A percentile compares a stretch with the other conserved stretches of the same genome.
Conservation (phyloP, 768 basidiomycete genomes). For the Phaffia australis region DNA sequence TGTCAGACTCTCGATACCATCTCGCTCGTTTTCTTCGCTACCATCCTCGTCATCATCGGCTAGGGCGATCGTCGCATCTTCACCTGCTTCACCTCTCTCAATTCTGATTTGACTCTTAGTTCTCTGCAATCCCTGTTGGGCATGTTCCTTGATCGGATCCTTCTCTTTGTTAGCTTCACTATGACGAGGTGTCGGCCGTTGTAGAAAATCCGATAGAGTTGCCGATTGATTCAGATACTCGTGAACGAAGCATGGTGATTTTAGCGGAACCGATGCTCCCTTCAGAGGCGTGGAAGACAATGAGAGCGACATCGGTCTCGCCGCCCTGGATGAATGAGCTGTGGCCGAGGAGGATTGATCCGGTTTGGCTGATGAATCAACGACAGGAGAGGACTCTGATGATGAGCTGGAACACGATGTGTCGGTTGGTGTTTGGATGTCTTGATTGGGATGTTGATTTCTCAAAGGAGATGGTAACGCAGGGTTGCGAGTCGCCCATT, state of each 20-base stretch:
- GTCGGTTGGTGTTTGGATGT: not conserved
- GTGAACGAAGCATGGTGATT: conserved; percentile 86
- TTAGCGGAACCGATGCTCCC: not conserved
- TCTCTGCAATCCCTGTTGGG: not conserved
- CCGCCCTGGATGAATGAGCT: not conserved
- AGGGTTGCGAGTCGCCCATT: not conserved
- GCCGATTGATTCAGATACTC: conserved; percentile 75
- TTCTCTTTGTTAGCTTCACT: not conserved
- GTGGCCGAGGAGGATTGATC: not conserved
- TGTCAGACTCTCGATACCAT: conserved; percentile 54
- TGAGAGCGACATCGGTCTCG: conserved; percentile 11
- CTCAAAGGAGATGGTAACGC: not conserved
- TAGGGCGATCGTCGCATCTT: conserved; percentile 35
- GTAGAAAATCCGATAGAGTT: conserved; percentile 64
- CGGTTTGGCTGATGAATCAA: not conserved
- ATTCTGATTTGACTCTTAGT: conserved; percentile 18
- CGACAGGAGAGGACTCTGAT: not conserved
- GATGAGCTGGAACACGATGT: not conserved
- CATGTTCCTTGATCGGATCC: conserved; percentile 1
- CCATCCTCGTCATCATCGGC: conserved; percentile 59
- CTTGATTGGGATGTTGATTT: not conserved
- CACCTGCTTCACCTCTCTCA: conserved; percentile 27
- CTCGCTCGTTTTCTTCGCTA: conserved; percentile 50
- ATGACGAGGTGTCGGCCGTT: conserved; percentile 20
- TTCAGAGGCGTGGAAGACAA: not conserved